Percentiles rank a stretch among this genome's conserved stretches.
These are phyloP conservation scores for Polytrichum formosum DNA, from an alignment of 225 moss, liverwort and hornwort genomes.

Conservation along the genomic window DNA sequence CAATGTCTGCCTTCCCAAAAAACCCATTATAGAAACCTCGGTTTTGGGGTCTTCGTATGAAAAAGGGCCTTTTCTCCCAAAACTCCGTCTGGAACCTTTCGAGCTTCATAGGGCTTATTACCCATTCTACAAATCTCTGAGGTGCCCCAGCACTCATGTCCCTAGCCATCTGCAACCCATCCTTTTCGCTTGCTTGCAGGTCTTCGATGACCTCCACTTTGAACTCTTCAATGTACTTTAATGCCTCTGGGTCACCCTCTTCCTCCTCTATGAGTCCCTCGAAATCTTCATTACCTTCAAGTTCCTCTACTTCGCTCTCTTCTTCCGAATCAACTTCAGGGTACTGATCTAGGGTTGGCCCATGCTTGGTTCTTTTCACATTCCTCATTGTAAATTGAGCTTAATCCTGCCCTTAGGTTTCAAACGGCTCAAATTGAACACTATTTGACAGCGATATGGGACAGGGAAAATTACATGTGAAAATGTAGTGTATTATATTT, in stretches of 20 bases:
- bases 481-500: too few relatives aligned
- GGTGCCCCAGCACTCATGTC: conserved; percentile 58
- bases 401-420: too few relatives aligned
- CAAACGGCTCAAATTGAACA: too few relatives aligned
- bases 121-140: conserved; percentile 76
- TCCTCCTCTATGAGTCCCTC: conserved; percentile 45
- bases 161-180: conserved; percentile 59
- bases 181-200: conserved; percentile 32
- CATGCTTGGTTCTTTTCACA: conserved; percentile 53
- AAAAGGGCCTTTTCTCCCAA: conserved; percentile 84
- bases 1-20: conserved; percentile 71
- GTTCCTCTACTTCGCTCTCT: conserved; percentile 29
- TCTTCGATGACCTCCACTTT: conserved; percentile 68
- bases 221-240: conserved; percentile 70
- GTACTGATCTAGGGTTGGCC: conserved; percentile 15
- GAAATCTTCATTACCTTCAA: conserved; percentile 27
- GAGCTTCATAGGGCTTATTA: conserved; percentile 57
- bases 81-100: conserved; percentile 65
- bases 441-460: too few relatives aligned
- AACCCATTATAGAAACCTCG: conserved; percentile 70
- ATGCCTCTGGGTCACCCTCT: conserved; percentile 61
- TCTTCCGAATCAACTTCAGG: conserved; percentile 31
- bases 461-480: too few relatives aligned
- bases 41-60: conserved; percentile 65
- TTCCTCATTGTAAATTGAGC: conserved; percentile 24